Evolutionary conservation across 495 filamentous ascomycete species (phyloP).

Genomic region (Sordaria brevicollis): DNA sequence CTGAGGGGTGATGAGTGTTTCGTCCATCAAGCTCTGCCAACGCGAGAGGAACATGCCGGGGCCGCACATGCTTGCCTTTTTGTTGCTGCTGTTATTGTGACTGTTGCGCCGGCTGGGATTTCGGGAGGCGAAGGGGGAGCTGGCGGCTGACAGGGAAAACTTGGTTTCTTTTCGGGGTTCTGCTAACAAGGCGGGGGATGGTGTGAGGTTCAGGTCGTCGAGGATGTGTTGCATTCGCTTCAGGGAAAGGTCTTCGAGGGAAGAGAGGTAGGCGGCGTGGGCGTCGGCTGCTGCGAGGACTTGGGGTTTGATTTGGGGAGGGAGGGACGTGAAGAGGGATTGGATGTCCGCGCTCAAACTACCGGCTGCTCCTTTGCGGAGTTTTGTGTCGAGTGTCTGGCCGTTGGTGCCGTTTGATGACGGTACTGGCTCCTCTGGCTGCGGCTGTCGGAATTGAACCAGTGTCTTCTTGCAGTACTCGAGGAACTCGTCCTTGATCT

Average conservation of each 20-base stretch:
- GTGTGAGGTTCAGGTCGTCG: slow-evolving; percentile 12
- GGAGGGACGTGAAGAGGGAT: slow-evolving; percentile 34
- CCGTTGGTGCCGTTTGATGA: neutral
- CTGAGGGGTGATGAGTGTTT: slow-evolving; percentile 46
- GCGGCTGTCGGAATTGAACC: slow-evolving; percentile 16
- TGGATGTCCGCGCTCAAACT: slow-evolving; percentile 36
- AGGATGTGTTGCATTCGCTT: slow-evolving; percentile 36
- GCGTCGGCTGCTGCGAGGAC: slow-evolving; percentile 36
- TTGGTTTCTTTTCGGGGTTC: neutral
- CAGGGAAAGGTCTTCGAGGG: slow-evolving; percentile 36
- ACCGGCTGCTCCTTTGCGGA: slow-evolving; percentile 21
- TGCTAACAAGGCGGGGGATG: neutral
- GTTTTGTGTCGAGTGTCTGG: neutral
- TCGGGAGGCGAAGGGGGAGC: neutral
- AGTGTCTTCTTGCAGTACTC: slow-evolving; percentile 23
- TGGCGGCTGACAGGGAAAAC: neutral
- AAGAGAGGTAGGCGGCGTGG: slow-evolving; percentile 43
- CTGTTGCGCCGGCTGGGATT: neutral
- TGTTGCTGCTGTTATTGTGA: neutral
- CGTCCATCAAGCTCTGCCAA: slow-evolving; percentile 54
- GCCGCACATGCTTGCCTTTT: slow-evolving; percentile 29
- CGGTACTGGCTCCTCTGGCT: neutral
- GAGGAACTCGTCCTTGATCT: slow-evolving; percentile 41
- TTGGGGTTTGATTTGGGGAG: slow-evolving; percentile 18
- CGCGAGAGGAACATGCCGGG: slow-evolving; percentile 53